Evolutionary conservation across 345 rosid species (phyloP).

Genomic region (Eucalyptus tenuipes): DNA sequence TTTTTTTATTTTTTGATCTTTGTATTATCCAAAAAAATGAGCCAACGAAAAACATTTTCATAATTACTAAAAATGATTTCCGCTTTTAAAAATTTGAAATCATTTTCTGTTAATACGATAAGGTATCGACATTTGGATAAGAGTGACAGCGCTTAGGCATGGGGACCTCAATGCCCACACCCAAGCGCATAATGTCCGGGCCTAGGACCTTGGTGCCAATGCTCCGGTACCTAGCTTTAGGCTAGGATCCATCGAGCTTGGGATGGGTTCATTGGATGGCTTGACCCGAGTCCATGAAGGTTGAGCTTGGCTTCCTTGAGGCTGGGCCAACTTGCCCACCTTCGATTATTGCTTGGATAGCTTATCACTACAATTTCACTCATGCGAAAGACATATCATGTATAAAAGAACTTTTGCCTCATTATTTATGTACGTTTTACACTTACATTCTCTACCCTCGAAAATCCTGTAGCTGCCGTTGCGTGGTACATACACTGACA

Average conservation of each 20-base stretch:
- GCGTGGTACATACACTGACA: neutral
- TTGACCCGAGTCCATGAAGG: neutral
- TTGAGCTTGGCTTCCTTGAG: accelerated
- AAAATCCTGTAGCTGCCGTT: neutral
- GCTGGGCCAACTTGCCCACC: neutral
- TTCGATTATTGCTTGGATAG: neutral
- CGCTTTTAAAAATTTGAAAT: neutral
- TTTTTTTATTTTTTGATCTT: neutral
- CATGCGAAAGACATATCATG: neutral
- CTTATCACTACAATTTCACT: neutral
- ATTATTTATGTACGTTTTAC: neutral
- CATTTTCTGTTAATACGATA: neutral
- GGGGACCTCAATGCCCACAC: accelerated
- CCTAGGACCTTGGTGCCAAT: accelerated
- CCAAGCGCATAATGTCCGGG: neutral
- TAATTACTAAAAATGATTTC: accelerated
- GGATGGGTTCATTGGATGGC: neutral
- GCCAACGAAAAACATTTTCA: accelerated
- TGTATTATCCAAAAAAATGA: neutral
- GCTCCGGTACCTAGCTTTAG: neutral
- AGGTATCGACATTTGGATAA: neutral
- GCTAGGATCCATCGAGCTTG: neutral
- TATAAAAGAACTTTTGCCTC: neutral
- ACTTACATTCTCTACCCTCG: neutral
- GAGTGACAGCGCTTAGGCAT: accelerated